Percentiles rank a stretch among this genome's conserved stretches.
These are phyloP conservation scores for Articulospora tetracladia DNA, from an alignment of 495 filamentous ascomycete genomes.

Conservation along the genomic window DNA sequence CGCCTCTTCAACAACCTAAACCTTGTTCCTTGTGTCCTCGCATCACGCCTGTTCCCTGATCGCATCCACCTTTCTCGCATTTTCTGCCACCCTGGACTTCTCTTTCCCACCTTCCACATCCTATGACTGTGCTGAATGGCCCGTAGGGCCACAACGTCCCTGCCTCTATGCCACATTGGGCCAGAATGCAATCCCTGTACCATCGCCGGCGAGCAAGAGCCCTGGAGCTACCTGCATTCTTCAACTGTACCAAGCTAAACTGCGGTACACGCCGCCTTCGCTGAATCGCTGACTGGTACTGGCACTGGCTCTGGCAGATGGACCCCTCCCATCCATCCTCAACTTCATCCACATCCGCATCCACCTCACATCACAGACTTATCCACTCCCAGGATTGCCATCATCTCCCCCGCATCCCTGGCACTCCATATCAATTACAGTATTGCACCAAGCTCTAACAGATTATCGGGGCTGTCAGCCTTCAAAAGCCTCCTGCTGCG, in stretches of 20 bases:
- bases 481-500: conserved; percentile 2
- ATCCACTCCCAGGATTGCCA: background rate
- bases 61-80: background rate
- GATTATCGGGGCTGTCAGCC: background rate
- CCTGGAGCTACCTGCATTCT: background rate
- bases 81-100: background rate
- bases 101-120: background rate
- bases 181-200: background rate
- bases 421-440: background rate
- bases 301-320: no score
- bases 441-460: background rate
- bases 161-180: no score
- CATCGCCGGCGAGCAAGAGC: background rate
- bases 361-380: background rate
- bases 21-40: background rate
- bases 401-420: conserved; percentile 3
- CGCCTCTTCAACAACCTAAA: background rate
- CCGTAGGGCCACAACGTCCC: no score
- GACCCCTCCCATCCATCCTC: background rate
- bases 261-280: background rate
- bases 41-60: background rate
- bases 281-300: background rate
- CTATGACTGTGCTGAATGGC: no score
- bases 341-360: background rate
- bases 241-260: background rate